Conservation (phyloP, 148 eudicot genomes). For the Oxyria digyna region DNA sequence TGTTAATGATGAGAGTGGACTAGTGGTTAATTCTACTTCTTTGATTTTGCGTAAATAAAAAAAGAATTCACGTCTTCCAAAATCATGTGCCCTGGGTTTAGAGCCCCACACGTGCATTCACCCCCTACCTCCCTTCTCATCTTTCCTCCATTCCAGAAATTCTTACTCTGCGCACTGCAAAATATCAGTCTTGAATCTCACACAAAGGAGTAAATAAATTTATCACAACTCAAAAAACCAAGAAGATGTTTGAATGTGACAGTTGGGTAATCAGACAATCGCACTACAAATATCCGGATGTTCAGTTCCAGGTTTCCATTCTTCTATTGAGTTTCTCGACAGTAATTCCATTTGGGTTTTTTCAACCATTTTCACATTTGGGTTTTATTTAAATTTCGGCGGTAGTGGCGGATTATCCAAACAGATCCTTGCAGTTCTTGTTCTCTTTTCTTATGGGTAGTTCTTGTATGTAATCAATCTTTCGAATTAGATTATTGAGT, state of each 20-base stretch:
- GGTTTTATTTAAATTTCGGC: too few species aligned
- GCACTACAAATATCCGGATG: neutral
- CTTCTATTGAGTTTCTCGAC: neutral
- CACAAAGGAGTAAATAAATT: neutral
- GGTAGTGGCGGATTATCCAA: too few species aligned
- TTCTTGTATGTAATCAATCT: neutral
- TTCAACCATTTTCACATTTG: too few species aligned
- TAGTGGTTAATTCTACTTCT: too few species aligned
- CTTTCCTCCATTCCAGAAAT: neutral
- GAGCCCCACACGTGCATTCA: conserved; percentile 8
- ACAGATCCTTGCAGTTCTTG: neutral
- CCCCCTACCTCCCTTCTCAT: neutral
- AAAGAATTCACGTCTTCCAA: neutral
- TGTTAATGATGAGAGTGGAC: too few species aligned
- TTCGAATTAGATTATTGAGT: neutral
- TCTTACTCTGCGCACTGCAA: neutral
- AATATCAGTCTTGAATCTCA: neutral
- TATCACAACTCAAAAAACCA: neutral
- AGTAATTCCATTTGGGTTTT: neutral
- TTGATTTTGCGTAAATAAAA: neutral
- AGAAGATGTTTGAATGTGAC: neutral
- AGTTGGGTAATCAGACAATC: neutral
- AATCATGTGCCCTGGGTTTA: neutral
- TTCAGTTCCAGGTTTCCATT: neutral
- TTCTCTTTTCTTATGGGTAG: too few species aligned